Evolutionary conservation across 2,329 filamentous ascomycete species (phyloP).

Genomic region (Penicillium nordicum): DNA sequence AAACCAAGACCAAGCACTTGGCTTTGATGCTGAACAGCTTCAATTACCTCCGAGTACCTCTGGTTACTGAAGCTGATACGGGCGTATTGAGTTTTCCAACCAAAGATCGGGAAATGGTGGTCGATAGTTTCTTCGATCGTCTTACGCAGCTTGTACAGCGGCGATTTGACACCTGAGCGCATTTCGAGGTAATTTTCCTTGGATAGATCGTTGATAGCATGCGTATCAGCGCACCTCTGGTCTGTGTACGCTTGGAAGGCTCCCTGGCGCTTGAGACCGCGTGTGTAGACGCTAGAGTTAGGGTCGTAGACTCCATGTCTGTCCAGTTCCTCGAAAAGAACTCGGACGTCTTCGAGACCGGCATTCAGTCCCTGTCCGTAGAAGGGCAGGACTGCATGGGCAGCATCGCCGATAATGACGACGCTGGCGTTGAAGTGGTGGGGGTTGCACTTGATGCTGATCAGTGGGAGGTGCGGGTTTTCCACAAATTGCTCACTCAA

Average conservation of each 20-base stretch:
- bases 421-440: constrained; percentile 75
- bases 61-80: constrained; percentile 92
- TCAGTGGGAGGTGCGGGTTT: constrained; percentile 88
- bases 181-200: constrained; percentile 92
- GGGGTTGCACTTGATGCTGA: constrained; percentile 87
- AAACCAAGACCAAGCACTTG: constrained; percentile 51
- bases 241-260: constrained; percentile 72
- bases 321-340: constrained; percentile 81
- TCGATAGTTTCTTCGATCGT: constrained; percentile 79
- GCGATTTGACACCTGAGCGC: constrained; percentile 77
- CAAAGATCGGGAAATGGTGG: constrained; percentile 69
- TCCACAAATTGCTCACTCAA: constrained; percentile 70
- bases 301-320: constrained; percentile 51
- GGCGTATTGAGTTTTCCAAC: constrained; percentile 90
- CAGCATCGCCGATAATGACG: constrained; percentile 88
- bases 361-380: constrained; percentile 99
- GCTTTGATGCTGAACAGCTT: constrained; percentile 66
- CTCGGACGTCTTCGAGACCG: constrained; percentile 86
- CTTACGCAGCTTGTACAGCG: constrained; percentile 76
- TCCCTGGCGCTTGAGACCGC: constrained; percentile 39
- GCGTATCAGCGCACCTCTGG: constrained; percentile 71
- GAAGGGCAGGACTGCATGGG: constrained; percentile 97
- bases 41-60: constrained; percentile 78
- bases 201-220: constrained; percentile 89
- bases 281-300: constrained; percentile 40